These are phyloP conservation scores for Xylaria scruposa DNA, from an alignment of 495 filamentous ascomycete species.

Conservation along the genomic window DNA sequence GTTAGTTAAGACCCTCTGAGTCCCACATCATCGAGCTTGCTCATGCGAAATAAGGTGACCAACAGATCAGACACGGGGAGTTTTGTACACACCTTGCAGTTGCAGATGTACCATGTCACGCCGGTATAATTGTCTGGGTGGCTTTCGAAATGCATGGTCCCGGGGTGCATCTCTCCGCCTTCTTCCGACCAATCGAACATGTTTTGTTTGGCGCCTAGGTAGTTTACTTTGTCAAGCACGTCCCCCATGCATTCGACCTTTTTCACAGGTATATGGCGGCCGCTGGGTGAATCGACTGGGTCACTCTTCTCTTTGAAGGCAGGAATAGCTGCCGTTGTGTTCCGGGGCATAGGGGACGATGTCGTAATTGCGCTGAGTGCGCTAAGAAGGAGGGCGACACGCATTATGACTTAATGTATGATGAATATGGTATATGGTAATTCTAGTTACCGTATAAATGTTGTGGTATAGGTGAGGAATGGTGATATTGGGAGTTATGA, in stretches of 20 bases:
- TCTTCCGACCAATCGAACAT: not conserved
- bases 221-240: not conserved
- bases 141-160: not conserved
- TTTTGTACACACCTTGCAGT: constrained; percentile 44
- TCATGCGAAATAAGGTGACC: not conserved
- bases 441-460: not conserved
- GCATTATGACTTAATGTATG: not conserved
- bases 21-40: not conserved
- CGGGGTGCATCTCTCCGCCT: accelerated
- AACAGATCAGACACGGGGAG: not conserved
- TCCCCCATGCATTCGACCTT: not conserved
- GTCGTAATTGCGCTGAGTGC: not conserved
- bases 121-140: not conserved
- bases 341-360: not conserved
- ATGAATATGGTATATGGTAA: not conserved
- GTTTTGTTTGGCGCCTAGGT: not conserved
- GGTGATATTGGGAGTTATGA: no score
- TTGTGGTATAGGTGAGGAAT: not conserved
- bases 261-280: not conserved
- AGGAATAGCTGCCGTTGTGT: not conserved
- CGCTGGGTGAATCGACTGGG: not conserved
- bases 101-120: constrained; percentile 54
- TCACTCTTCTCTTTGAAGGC: not conserved
- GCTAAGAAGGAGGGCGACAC: not conserved
- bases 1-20: not conserved